Conservation (phyloP, 140 eudicot genomes). For the Flaveria floridana region DNA sequence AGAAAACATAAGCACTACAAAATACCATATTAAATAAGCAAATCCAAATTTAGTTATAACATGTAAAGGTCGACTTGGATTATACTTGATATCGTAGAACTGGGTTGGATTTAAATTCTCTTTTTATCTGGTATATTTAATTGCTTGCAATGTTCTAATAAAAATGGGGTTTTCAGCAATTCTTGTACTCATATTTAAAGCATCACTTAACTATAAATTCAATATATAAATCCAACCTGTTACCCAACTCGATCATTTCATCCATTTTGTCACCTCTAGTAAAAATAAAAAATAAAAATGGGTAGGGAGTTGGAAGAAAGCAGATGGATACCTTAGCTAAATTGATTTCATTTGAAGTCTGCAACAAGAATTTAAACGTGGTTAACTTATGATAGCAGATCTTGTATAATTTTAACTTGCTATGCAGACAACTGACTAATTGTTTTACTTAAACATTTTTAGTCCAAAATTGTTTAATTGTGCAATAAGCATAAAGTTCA, state of each 20-base stretch:
- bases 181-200: not conserved
- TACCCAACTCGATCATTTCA: not conserved
- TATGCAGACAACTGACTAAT: not conserved
- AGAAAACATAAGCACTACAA: constrained; percentile 21
- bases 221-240: not conserved
- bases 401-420: not conserved
- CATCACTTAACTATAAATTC: not conserved
- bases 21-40: not conserved
- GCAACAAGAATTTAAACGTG: constrained; percentile 20
- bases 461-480: not conserved
- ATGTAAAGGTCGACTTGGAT: not conserved
- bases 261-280: not conserved
- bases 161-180: not conserved
- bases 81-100: not conserved
- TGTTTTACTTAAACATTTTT: not conserved
- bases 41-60: not conserved
- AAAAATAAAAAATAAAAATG: not conserved
- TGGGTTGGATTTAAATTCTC: not conserved
- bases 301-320: not conserved
- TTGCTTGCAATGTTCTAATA: not conserved
- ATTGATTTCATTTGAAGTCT: constrained; percentile 42
- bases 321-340: constrained; percentile 49
- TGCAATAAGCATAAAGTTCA: not conserved
- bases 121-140: not conserved
- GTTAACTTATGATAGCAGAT: not conserved